Evolutionary conservation across 352 stramenopile species (phyloP), one percentile per base, ranked within the genome.

Genomic region (Paralagenidium karlingii): DNA sequence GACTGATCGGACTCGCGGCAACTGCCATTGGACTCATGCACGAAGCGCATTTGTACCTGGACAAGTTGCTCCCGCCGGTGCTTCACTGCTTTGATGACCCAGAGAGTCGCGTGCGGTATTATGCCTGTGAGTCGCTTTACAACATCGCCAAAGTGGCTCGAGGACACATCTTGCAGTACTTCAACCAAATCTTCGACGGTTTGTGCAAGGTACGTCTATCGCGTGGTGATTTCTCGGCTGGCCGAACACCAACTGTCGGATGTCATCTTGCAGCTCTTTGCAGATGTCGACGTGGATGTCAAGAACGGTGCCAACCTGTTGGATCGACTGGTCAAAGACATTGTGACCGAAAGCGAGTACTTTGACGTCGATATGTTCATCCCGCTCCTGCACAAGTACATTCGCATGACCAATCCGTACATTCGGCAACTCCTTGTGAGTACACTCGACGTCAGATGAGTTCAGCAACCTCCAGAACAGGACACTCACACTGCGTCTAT

Each of bases 321-420:
- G 4, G 82, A 95, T 39, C 53, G 82, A 20, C 62, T 98, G 8
- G 76, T 99, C 12, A 99, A 99, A 58, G 95, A 99, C 58, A 99
- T 99, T 62, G 95, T 99, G 15, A 99, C 95, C 0, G 95, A 99
- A 58, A 96, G 84, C 25, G 82, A 96, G 40, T 93, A 89, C 46
- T 99, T 99, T 67, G 93, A 99, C 43, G 93, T 99, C 16, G 94
- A 98, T 43, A 94, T 96, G 55, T 99, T 99, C 51, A 95, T 99
- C 36, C 95, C 96, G 10, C 54, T 99, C 34, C 74, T 99, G 39
- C 94, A 99, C 61, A 99, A 98, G 60, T 98, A 99, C 63, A 99
- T 99, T 40, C 67, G 89, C 48, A 91, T 96, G 58, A 98, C 92
- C 10, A 99, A 99, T 60, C 95, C 96, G 22, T 99, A 99, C 70